These are phyloP conservation scores for Marchantia paleacea DNA, from an alignment of 225 moss, liverwort and hornwort genomes.

Conservation along the genomic window DNA sequence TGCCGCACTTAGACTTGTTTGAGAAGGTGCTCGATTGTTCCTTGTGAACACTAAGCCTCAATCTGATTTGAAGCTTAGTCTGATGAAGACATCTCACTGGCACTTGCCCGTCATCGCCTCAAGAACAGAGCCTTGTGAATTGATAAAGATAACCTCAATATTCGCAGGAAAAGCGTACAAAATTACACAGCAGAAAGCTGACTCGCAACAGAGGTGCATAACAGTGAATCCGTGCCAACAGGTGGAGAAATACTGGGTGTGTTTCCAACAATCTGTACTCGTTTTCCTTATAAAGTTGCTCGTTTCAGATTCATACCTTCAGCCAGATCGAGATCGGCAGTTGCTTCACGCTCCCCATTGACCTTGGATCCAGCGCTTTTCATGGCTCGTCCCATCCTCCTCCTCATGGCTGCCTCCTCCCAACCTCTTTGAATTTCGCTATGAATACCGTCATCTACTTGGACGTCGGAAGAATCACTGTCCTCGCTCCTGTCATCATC, in stretches of 20 bases:
- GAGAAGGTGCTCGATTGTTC: too few relatives aligned
- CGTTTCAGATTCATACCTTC: conserved; percentile 8
- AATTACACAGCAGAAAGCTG: background rate
- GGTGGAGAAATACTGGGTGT: too few relatives aligned
- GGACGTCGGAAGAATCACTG: conserved; percentile 47
- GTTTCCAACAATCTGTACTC: background rate
- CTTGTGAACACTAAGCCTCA: too few relatives aligned
- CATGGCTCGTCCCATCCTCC: conserved; percentile 73
- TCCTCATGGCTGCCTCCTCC: conserved; percentile 81
- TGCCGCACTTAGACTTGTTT: too few relatives aligned
- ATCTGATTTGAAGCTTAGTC: too few relatives aligned
- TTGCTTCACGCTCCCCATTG: conserved; percentile 31
- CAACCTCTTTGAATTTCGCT: conserved; percentile 62
- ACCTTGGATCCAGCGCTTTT: conserved; percentile 87
- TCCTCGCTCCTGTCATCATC: conserved; percentile 26
- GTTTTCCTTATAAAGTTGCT: background rate
- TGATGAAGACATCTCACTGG: too few relatives aligned
- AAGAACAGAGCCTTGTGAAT: too few relatives aligned
- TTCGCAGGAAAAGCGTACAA: background rate
- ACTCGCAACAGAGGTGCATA: background rate
- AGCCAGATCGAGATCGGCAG: conserved; percentile 26
- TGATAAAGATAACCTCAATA: too few relatives aligned
- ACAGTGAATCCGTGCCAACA: background rate
- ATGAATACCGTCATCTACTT: conserved; percentile 56
- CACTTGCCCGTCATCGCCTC: too few relatives aligned